Conservation (phyloP, 495 filamentous ascomycete species). For the Jackrogersella minutella region DNA sequence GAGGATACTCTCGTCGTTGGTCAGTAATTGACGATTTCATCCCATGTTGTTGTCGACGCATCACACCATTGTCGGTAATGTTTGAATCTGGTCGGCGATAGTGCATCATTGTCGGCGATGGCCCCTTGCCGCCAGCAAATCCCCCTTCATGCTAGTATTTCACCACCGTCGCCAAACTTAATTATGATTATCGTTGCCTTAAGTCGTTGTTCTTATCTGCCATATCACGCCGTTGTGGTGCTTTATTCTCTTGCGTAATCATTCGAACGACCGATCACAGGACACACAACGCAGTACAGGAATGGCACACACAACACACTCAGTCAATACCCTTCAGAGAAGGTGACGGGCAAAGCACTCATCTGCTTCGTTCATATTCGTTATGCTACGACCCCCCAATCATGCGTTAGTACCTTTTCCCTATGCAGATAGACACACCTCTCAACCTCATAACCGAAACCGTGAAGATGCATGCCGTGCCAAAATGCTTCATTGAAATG, state of each 20-base stretch:
- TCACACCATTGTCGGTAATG: neutral
- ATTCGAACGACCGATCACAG: neutral
- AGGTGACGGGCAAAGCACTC: neutral
- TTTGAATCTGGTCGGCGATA: neutral
- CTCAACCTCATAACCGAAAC: neutral
- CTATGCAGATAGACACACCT: neutral
- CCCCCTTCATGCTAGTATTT: no score
- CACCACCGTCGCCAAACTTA: no score
- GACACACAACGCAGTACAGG: neutral
- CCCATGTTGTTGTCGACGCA: no score
- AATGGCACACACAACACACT: neutral
- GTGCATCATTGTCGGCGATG: no score
- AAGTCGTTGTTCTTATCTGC: neutral
- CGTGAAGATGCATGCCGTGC: neutral
- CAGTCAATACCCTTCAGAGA: neutral
- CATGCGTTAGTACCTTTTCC: neutral
- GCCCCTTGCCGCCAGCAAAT: neutral
- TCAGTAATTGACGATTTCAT: no score
- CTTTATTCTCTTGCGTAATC: neutral
- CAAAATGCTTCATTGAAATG: conserved; percentile 13
- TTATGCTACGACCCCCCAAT: neutral
- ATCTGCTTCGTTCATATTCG: neutral
- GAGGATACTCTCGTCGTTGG: no score
- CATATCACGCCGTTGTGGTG: neutral
- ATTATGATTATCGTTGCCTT: neutral